Percentiles rank a stretch among this genome's conserved stretches.
These are phyloP conservation scores for Metschnikowia bowlesiae DNA, from an alignment of 805 yeast genomes.

Conservation along the genomic window DNA sequence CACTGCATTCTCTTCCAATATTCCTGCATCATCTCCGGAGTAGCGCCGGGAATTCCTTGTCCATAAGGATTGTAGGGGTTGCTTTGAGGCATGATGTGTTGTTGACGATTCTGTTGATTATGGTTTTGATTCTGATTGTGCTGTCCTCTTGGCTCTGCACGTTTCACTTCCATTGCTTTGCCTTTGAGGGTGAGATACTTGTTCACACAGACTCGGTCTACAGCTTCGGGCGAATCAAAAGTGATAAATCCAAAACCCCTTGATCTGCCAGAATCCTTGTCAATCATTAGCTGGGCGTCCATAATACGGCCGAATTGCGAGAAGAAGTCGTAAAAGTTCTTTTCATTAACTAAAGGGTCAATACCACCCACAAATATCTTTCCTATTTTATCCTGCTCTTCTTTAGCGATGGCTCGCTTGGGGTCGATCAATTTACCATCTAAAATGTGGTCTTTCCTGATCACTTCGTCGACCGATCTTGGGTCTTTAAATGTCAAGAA, in stretches of 20 bases:
- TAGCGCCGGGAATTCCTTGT: slow-evolving; percentile 17
- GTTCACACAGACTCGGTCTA: slow-evolving; percentile 79
- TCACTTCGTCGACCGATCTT: slow-evolving; percentile 79
- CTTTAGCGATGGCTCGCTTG: slow-evolving; percentile 94
- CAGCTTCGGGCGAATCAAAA: slow-evolving; percentile 91
- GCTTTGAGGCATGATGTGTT: slow-evolving; percentile 28
- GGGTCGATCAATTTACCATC: slow-evolving; percentile 98
- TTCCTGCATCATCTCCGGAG: slow-evolving; percentile 58
- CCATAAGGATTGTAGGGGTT: slow-evolving; percentile 24
- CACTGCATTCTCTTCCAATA: slow-evolving; percentile 64
- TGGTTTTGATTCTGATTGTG: slow-evolving; percentile 41
- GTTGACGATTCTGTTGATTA: slow-evolving; percentile 20
- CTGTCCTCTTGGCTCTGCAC: slow-evolving; percentile 79
- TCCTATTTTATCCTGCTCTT: slow-evolving; percentile 95
- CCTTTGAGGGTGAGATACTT: slow-evolving; percentile 83
- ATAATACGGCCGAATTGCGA: slow-evolving; percentile 85
- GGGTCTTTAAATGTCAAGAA: slow-evolving; percentile 82
- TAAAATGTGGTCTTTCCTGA: slow-evolving; percentile 78
- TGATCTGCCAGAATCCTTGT: slow-evolving; percentile 93
- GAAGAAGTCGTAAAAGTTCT: slow-evolving; percentile 82
- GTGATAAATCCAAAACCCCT: slow-evolving; percentile 98
- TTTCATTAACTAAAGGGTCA: slow-evolving; percentile 87
- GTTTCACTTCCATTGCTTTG: slow-evolving; percentile 75
- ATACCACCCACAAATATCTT: slow-evolving; percentile 97
- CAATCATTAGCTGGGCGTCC: slow-evolving; percentile 96